These are phyloP conservation scores for Citrus trifoliata DNA, from an alignment of 345 rosid species.

Conservation along the genomic window DNA sequence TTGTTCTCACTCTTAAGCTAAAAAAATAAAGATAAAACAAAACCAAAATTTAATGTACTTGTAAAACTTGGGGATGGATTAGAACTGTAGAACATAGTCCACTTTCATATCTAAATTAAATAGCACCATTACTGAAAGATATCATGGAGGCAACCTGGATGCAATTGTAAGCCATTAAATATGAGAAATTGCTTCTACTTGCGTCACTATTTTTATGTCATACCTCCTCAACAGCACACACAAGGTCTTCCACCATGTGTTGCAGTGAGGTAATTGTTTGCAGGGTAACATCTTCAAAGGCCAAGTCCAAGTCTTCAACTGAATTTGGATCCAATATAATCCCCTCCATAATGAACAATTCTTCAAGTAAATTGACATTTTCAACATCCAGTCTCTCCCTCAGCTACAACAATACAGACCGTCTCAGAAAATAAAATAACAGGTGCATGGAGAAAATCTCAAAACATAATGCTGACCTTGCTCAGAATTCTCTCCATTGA, in stretches of 20 bases:
- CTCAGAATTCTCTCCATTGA: conserved; percentile 43
- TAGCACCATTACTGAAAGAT: not conserved
- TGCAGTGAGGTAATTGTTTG: conserved; percentile 46
- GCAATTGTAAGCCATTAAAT: not conserved
- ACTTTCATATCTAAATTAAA: not conserved
- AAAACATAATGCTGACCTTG: conserved; percentile 40
- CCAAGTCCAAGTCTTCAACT: conserved; percentile 42
- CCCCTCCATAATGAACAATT: conserved; percentile 54
- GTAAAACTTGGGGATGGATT: not conserved
- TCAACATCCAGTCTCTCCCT: conserved; percentile 55
- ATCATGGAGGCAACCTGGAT: not conserved
- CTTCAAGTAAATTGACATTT: conserved; percentile 66
- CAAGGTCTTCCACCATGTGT: conserved; percentile 51
- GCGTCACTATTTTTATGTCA: conserved; percentile 4
- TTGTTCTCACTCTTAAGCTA: conserved; percentile 52
- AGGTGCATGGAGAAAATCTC: not conserved
- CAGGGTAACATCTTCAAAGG: conserved; percentile 36
- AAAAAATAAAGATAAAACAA: conserved; percentile 8
- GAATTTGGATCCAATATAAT: conserved; percentile 38
- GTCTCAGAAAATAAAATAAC: conserved; percentile 12
- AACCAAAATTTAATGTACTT: too few species aligned
- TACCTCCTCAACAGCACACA: conserved; percentile 46
- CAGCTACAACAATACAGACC: conserved; percentile 36
- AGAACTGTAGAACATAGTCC: not conserved
- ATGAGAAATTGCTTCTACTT: not conserved